These are phyloP conservation scores for Debaryomyces udenii DNA, from an alignment of 1,139 yeast genomes.

Conservation along the genomic window DNA sequence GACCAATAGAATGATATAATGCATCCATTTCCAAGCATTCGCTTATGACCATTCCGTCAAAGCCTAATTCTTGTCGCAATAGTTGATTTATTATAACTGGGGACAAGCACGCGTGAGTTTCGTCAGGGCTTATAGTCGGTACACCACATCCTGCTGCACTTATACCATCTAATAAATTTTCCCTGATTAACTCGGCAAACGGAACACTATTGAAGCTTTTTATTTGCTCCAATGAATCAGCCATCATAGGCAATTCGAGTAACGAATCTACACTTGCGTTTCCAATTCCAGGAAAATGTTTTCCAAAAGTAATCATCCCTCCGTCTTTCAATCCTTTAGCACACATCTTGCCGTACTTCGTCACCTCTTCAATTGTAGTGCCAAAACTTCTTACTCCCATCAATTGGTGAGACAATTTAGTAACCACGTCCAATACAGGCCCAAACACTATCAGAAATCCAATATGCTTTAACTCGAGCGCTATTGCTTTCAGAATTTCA, in stretches of 20 bases:
- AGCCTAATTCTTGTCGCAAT: constrained; percentile 54
- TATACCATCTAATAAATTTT: constrained; percentile 55
- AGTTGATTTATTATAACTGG: constrained; percentile 59
- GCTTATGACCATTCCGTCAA: constrained; percentile 62
- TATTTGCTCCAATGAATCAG: constrained; percentile 59
- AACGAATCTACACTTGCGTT: constrained; percentile 61
- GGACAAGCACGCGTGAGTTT: constrained; percentile 64
- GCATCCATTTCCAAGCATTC: constrained; percentile 73
- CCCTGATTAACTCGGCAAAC: constrained; percentile 52
- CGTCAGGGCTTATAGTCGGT: constrained; percentile 65
- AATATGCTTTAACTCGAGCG: constrained; percentile 52
- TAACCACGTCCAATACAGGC: constrained; percentile 65
- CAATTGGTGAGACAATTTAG: constrained; percentile 58
- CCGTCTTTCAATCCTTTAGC: constrained; percentile 60
- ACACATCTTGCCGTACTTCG: constrained; percentile 56
- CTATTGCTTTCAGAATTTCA: constrained; percentile 59
- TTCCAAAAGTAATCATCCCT: constrained; percentile 60
- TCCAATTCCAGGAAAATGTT: constrained; percentile 72
- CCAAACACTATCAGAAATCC: constrained; percentile 64
- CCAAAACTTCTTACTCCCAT: constrained; percentile 70
- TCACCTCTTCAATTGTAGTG: constrained; percentile 61
- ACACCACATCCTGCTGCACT: constrained; percentile 71
- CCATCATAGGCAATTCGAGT: constrained; percentile 60
- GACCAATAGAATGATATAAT: constrained; percentile 61
- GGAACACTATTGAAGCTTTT: constrained; percentile 56